Evolutionary conservation across 1,139 yeast genomes (phyloP), one percentile per base, ranked within the genome.

Genomic region (Spathaspora sp.): DNA sequence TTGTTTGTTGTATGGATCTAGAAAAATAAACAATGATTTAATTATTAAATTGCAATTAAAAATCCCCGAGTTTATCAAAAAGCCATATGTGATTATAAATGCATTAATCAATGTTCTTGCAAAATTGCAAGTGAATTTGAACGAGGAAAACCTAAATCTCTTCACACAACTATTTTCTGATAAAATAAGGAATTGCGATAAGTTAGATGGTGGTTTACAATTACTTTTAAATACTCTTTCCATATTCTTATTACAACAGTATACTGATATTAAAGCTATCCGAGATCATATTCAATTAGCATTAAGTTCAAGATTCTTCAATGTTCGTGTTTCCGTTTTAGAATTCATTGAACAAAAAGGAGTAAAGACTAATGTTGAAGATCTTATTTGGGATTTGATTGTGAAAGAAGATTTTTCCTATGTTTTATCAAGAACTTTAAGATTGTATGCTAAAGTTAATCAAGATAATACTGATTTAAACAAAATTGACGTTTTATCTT

Each of bases 391-490:
- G 67, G 43, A 58, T 23, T 26, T 77, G 47, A 63, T 65, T 3
- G 45, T 60, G 3, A 56, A 64, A 13, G 53, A 56, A 1, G 41
- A 52, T 0, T 42, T 46, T 29, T 72, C 71, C 38, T 70, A 67
- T 39, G 72, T 78, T 6, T 69, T 74, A 46, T 68, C 78, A 0
- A 60, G 65, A 5, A 71, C 78, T 6, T 59, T 82, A 38, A 55
- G 41, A 16, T 18, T 44, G 7, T 48, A 47, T 31, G 26, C 51
- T 11, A 29, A 23, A 20, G 9, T 43, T 15, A 13, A 13, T 31
- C n/a, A 31, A 13, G 18, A 13, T 31, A 13, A 10, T 7, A 4
- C 18, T 2, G n/a, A 27, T 6, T 27, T 11, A 2, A 18, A 29
- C 13, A 41, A 41, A 43, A 26, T 41, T 20, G 20, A 39, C 4